A percentile compares a stretch with the other conserved stretches of the same genome.
Conservation (phyloP, 2,329 filamentous ascomycete species). For the Aspergillus sp. region DNA sequence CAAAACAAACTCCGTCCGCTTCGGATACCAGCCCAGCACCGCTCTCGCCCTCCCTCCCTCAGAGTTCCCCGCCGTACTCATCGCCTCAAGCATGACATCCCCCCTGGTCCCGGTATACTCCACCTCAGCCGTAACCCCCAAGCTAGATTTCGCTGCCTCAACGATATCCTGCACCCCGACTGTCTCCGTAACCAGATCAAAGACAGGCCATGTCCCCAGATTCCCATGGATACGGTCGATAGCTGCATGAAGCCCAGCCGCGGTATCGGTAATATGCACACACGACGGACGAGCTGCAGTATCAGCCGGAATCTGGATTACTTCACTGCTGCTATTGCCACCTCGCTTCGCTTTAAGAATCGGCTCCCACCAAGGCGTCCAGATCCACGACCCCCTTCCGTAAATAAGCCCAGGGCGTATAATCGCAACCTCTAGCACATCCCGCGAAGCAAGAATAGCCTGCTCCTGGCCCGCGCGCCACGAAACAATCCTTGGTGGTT, state of each 20-base stretch:
- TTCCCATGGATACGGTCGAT: conserved; percentile 34
- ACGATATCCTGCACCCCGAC: conserved; percentile 27
- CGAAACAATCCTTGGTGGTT: background rate
- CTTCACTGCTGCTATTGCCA: too few relatives aligned
- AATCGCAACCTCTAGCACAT: background rate
- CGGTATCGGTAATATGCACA: conserved; percentile 36
- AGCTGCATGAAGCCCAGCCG: conserved; percentile 30
- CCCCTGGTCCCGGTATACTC: background rate
- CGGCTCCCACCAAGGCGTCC: background rate
- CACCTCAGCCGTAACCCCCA: background rate
- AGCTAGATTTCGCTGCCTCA: conserved; percentile 11
- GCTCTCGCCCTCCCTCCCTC: background rate
- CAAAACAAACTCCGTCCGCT: conserved; percentile 22
- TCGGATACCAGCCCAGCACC: conserved; percentile 37
- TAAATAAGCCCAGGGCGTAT: background rate
- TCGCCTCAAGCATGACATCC: background rate
- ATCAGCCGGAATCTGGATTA: background rate
- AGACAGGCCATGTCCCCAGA: conserved; percentile 35
- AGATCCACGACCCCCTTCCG: background rate
- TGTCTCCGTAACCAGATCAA: conserved; percentile 35
- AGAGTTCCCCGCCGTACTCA: background rate
- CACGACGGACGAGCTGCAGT: background rate
- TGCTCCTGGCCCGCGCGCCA: background rate
- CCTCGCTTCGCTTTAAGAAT: background rate
- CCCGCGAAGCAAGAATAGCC: background rate